A percentile compares a stretch with the other conserved stretches of the same genome.
phyloP scores from a whole-genome alignment of 2,329 filamentous ascomycete species.

The Sporothrix sp. region DNA sequence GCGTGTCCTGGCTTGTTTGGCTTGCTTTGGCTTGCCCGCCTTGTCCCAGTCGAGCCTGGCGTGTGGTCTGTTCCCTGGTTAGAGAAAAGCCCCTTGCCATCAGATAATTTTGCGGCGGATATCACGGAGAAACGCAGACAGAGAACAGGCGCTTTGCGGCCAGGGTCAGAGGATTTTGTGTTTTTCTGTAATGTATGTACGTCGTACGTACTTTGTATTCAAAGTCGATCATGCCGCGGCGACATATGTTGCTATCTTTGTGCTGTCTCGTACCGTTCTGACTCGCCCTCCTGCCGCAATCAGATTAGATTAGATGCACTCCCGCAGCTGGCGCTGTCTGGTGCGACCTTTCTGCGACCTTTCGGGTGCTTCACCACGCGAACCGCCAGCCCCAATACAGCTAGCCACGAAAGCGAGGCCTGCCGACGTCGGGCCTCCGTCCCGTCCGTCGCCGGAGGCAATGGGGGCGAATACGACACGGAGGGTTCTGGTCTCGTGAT shows the following conservation, averaged over 20 bases:
- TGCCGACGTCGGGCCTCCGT: too few relatives aligned
- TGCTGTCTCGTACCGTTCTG: background rate
- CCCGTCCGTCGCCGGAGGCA: too few relatives aligned
- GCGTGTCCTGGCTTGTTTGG: background rate
- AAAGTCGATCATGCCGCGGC: too few relatives aligned
- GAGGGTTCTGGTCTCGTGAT: too few relatives aligned
- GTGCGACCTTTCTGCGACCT: too few relatives aligned
- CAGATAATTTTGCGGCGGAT: background rate
- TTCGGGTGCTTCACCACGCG: background rate
- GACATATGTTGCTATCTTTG: background rate
- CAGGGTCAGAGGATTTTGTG: too few relatives aligned
- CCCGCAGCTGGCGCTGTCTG: background rate
- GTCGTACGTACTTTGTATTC: too few relatives aligned
- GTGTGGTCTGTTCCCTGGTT: background rate
- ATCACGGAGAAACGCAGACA: too few relatives aligned
- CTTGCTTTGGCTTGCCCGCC: background rate
- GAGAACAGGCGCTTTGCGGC: too few relatives aligned
- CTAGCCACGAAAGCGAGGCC: background rate
- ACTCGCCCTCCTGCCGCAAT: conserved; percentile 6
- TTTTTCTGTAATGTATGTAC: background rate
- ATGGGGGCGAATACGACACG: too few relatives aligned
- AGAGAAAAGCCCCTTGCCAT: too few relatives aligned
- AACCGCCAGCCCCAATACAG: background rate
- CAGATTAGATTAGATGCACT: conserved; percentile 18
- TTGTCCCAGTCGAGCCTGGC: background rate